Evolutionary conservation across 305 asterid species (phyloP).

Genomic region (Fraxinus albicans): DNA sequence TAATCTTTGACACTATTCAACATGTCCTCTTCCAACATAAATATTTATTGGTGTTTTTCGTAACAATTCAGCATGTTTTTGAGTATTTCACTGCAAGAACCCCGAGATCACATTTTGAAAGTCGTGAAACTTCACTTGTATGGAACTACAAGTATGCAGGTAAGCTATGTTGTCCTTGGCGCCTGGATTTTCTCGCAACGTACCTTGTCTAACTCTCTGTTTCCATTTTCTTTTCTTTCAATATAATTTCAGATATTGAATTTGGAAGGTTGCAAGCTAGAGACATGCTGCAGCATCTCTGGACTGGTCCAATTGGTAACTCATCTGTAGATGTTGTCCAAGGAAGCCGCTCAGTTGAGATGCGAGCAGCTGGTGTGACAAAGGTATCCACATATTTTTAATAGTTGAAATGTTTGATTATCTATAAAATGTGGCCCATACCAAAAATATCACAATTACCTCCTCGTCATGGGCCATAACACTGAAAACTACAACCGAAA

Average conservation of each 20-base stretch:
- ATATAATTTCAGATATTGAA: constrained; percentile 62
- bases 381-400: constrained; percentile 48
- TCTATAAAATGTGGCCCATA: neutral
- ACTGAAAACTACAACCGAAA: neutral
- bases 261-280: constrained; percentile 99
- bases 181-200: constrained; percentile 7
- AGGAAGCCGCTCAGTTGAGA: constrained; percentile 95
- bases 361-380: constrained; percentile 97
- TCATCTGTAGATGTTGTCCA: constrained; percentile 96
- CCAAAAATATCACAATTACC: neutral
- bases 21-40: constrained; percentile 16
- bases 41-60: constrained; percentile 25
- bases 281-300: constrained; percentile 99
- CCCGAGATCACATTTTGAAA: constrained; percentile 88
- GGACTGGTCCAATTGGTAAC: constrained; percentile 98
- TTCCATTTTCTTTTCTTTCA: neutral
- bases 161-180: constrained; percentile 23
- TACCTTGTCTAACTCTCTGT: neutral
- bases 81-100: constrained; percentile 99
- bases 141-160: constrained; percentile 99
- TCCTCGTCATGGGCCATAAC: neutral
- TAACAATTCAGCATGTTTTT: constrained; percentile 72
- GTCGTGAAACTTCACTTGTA: constrained; percentile 88
- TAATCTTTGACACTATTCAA: neutral
- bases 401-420: neutral